Evolutionary conservation across 2,329 filamentous ascomycete genomes (phyloP), one percentile per base, ranked within the genome.

Genomic region (Aspergillus sp.): DNA sequence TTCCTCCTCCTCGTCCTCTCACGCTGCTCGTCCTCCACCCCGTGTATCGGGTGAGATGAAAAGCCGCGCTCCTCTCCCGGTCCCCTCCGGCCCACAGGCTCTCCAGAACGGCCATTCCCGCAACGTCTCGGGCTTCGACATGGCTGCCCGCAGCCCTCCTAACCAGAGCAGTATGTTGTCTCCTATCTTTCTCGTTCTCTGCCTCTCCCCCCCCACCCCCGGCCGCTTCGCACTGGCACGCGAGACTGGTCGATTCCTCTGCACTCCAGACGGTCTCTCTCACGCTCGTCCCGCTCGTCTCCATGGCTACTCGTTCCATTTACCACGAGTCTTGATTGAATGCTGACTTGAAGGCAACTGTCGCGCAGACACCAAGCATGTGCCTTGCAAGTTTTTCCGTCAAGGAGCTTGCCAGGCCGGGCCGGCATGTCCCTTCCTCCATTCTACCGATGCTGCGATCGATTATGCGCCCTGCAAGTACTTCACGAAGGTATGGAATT

Each of bases 331-430:
- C 13, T 13, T 19, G 10, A 12, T 10, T 19, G 38, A 48, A 41
- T 9, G 47, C 58, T 60, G 28, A 60, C 23, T 47, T 23, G 10
- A 23, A 17, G 21, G 36, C 2, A 25, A 21, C 49, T 41, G 19
- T 53, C 6, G 28, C 53, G 53, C 64, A 97, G 94, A 97, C 78
- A 97, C 95, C 17, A 90, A 93, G 63, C 95, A 98, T 81, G 95
- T 99, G 48, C 95, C 95, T 41, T 99, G 95, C 90, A 98, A 98
- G 84, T 99, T 99, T 89, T 99, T 95, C 79, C 89, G 92, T 57
- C 92, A 97, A 81, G 93, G 94, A 76, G 89, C 92, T 71, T 99
- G 95, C 78, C 94, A 98, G 84, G 95, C 95, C 60, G 95, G 95
- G 69, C 91, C 91, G 76, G 92, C 93, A 67, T 99, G 95, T 81